Evolutionary conservation across 2,329 filamentous ascomycete genomes (phyloP), one percentile per base, ranked within the genome.

Genomic region (Neonectria sp.): DNA sequence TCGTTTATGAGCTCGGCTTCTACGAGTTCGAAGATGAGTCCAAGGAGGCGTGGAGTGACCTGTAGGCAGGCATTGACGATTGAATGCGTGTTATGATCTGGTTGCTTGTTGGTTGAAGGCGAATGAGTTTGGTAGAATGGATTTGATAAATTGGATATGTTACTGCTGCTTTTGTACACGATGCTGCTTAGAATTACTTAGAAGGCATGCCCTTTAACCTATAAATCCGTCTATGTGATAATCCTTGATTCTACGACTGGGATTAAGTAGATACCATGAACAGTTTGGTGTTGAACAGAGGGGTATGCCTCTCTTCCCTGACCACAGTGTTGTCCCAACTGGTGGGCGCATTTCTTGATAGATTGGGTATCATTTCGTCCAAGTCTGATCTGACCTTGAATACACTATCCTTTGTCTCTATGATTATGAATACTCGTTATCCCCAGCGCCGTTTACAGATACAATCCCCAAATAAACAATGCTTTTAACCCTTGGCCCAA

Each of bases 1-100:
- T 97, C 73, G 93, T 91, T 5, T 95, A 95, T 76, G 95, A 97
- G 83, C 87, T 97, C 68, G 94, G 91, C 11, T 93, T 93, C 83
- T 90, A 93, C 24, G 85, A 93, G 67, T 93, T 95, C 73, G 83
- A 87, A 64, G 83, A 81, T 63, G 73, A 79, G 65, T 69, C 71
- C 2, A 72, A 75, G 31, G 72, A 79, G 45, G 65, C 73, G 49
- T 73, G 79, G 68, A 70, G 76, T 53, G 83, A 84, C 70, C 74
- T 84, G 67, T 84, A 79, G 69, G 60, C 2, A 55, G 29, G 40
- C 33, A 37, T 40, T 55, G 21, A 46, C 53, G 6, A 37, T 24
- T 57, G 35, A 52, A 25, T 8, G 27, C 29, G 45, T 53, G 11
- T 29, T 52, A 48, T 24, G n/a, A 40, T 55, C 49, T 35, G 46